Percentiles rank a stretch among this genome's conserved stretches.
Conservation (phyloP, 305 asterid species). For the Fraxinus ornus region DNA sequence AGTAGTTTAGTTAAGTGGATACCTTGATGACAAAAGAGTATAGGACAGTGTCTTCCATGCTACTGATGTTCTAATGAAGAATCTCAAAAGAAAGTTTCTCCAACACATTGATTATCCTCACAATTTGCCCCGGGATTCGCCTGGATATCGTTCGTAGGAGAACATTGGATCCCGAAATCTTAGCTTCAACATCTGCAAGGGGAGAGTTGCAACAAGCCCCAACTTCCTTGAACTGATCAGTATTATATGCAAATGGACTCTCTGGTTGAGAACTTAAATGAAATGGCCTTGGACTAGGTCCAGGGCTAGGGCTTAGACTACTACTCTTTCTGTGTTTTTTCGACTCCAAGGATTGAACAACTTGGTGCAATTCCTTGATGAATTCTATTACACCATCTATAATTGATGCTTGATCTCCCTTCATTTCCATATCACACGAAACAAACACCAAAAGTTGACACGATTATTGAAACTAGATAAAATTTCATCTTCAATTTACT, state of each 20-base stretch:
- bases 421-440: not conserved
- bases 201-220: constrained; percentile 88
- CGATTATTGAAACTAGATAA: not conserved
- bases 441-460: not conserved
- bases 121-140: constrained; percentile 65
- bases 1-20: not conserved
- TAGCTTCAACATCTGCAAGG: constrained; percentile 77
- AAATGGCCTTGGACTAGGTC: constrained; percentile 55
- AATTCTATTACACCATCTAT: constrained; percentile 73
- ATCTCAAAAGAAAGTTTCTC: constrained; percentile 72
- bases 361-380: constrained; percentile 64
- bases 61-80: constrained; percentile 79
- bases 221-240: constrained; percentile 52
- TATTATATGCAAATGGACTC: constrained; percentile 31
- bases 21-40: constrained; percentile 90
- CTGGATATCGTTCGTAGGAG: constrained; percentile 59
- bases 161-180: constrained; percentile 74
- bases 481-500: not conserved
- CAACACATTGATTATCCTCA: constrained; percentile 55
- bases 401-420: constrained; percentile 54
- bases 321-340: constrained; percentile 54
- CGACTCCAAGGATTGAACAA: constrained; percentile 68
- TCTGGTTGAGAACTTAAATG: constrained; percentile 49
- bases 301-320: constrained; percentile 59
- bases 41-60: constrained; percentile 83